A percentile compares a stretch with the other conserved stretches of the same genome.
phyloP scores from a whole-genome alignment of 345 rosid genomes.

The Pistacia integerrima region DNA sequence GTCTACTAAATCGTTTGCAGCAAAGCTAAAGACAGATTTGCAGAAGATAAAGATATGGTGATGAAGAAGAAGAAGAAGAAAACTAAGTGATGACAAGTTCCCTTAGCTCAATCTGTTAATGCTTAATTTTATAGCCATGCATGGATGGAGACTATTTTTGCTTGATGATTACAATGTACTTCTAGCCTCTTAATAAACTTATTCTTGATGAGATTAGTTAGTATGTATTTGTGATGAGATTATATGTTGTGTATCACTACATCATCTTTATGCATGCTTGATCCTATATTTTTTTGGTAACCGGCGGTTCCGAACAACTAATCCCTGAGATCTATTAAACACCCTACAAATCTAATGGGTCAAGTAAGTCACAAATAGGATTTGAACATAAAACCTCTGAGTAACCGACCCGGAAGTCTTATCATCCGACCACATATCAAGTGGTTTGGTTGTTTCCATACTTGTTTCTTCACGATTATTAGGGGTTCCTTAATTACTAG shows the following conservation, averaged over 20 bases:
- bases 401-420: too few species aligned
- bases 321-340: too few species aligned
- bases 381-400: too few species aligned
- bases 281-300: neutral
- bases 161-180: constrained; percentile 29
- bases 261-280: neutral
- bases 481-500: too few species aligned
- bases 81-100: neutral
- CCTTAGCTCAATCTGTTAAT: constrained; percentile 27
- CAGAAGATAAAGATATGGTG: constrained; percentile 27
- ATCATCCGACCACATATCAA: too few species aligned
- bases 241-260: neutral
- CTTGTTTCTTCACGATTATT: too few species aligned
- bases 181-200: constrained; percentile 45
- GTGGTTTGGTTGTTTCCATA: too few species aligned
- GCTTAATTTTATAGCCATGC: constrained; percentile 29
- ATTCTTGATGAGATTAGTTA: constrained; percentile 33
- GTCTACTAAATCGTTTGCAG: constrained; percentile 43
- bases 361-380: too few species aligned
- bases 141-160: constrained; percentile 52
- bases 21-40: constrained; percentile 11
- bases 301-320: too few species aligned
- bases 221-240: constrained; percentile 17
- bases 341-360: too few species aligned
- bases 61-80: constrained; percentile 11